A percentile compares a stretch with the other conserved stretches of the same genome.
Conservation (phyloP, 2,329 filamentous ascomycete species). For the Zymoseptoria ardabiliae region DNA sequence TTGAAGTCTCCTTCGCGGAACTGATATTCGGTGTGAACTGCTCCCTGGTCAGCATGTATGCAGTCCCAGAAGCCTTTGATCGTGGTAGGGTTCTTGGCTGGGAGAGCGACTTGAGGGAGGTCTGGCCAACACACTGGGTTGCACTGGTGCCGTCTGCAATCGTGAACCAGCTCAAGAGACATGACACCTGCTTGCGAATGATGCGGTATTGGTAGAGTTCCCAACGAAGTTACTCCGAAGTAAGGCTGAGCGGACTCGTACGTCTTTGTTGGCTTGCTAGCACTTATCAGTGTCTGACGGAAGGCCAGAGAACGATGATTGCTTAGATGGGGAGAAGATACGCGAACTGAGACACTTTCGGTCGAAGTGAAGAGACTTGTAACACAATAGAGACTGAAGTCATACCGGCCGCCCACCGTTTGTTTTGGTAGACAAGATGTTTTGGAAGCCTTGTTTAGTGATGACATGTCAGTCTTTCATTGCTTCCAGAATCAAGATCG, state of each 20-base stretch:
- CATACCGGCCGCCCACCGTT: too few species aligned
- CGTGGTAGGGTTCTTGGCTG: background rate
- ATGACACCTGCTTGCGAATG: background rate
- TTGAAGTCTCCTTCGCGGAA: slow-evolving; percentile 3
- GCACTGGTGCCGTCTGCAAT: background rate
- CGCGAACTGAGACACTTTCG: background rate
- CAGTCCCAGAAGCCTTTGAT: background rate
- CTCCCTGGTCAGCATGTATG: background rate
- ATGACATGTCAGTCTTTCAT: background rate
- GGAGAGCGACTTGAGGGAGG: background rate
- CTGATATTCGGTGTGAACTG: background rate
- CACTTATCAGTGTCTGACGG: background rate
- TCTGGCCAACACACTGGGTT: background rate
- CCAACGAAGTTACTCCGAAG: background rate
- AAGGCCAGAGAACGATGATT: background rate
- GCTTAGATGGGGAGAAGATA: background rate
- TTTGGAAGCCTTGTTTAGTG: background rate
- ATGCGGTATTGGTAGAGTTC: background rate
- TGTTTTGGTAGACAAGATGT: too few species aligned
- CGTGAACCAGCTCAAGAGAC: background rate
- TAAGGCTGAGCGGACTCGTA: background rate
- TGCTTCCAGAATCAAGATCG: too few species aligned
- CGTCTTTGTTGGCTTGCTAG: background rate
- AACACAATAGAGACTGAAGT: background rate
- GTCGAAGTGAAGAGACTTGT: background rate